Evolutionary conservation across 2,329 filamentous ascomycete species (phyloP).

Genomic region (Bipolaris bicolor): DNA sequence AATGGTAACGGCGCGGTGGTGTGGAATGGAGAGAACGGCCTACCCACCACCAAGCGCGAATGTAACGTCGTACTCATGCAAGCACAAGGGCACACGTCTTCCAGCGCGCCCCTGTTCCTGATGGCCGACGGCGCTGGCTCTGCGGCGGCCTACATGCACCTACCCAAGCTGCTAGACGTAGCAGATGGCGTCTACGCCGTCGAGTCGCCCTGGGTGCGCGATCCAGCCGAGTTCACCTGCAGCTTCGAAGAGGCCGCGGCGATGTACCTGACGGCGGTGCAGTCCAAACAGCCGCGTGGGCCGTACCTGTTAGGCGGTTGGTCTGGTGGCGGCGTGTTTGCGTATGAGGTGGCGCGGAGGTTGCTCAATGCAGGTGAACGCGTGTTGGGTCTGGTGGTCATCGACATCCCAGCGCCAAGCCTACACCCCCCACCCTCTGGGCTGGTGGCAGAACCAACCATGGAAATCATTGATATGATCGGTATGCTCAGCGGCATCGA

Average conservation of each 20-base stretch:
- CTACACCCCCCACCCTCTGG: neutral
- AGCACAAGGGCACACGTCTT: neutral
- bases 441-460: conserved; percentile 1
- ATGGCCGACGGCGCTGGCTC: conserved; percentile 4
- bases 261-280: conserved; percentile 21
- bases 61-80: conserved; percentile 1
- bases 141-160: conserved; percentile 3
- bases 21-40: neutral
- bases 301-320: conserved; percentile 49
- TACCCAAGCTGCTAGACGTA: no score
- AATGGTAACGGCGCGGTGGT: conserved; percentile 1
- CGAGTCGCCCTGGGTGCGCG: neutral
- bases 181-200: no score
- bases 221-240: conserved; percentile 3
- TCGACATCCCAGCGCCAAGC: conserved; percentile 1
- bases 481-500: conserved; percentile 4
- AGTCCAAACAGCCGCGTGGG: conserved; percentile 28
- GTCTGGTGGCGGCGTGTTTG: conserved; percentile 46
- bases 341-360: conserved; percentile 34
- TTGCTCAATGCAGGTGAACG: conserved; percentile 3
- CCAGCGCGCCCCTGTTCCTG: conserved; percentile 1
- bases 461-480: conserved; percentile 3
- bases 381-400: neutral
- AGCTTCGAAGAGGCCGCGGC: conserved; percentile 4
- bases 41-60: neutral